Evolutionary conservation across 2,329 filamentous ascomycete genomes (phyloP).

Genomic region (Ambrosiella xylebori): DNA sequence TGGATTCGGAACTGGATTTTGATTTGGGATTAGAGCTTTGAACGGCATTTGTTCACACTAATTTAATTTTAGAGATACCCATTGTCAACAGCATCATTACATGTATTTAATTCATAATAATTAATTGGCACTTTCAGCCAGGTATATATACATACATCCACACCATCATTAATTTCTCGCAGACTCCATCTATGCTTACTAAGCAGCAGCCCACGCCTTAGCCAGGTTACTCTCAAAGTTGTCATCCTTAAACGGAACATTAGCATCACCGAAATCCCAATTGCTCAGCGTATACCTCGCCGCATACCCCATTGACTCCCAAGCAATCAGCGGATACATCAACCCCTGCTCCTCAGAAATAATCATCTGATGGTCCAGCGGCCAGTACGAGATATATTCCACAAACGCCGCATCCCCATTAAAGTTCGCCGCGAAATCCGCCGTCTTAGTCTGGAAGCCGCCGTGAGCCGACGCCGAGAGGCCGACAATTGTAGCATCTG

Average conservation of each 20-base stretch:
- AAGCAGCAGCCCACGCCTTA: constrained; percentile 7
- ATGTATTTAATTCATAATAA: not conserved
- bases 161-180: not conserved
- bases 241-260: constrained; percentile 24
- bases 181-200: not conserved
- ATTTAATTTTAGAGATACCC: not conserved
- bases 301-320: constrained; percentile 23
- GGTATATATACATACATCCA: not conserved
- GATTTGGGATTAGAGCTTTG: no score
- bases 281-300: constrained; percentile 22
- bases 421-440: constrained; percentile 4
- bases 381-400: constrained; percentile 20
- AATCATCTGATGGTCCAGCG: constrained; percentile 20
- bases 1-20: no score
- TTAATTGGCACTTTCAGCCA: not conserved
- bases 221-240: constrained; percentile 16
- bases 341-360: constrained; percentile 23
- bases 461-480: constrained; percentile 24
- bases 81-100: not conserved
- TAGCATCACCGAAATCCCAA: constrained; percentile 25
- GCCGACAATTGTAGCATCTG: constrained; percentile 20
- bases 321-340: constrained; percentile 25
- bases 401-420: constrained; percentile 16
- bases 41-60: no score
- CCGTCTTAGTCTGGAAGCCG: constrained; percentile 18